Evolutionary conservation across 2,329 filamentous ascomycete species (phyloP).

Genomic region (Pseudocercospora crystallina): DNA sequence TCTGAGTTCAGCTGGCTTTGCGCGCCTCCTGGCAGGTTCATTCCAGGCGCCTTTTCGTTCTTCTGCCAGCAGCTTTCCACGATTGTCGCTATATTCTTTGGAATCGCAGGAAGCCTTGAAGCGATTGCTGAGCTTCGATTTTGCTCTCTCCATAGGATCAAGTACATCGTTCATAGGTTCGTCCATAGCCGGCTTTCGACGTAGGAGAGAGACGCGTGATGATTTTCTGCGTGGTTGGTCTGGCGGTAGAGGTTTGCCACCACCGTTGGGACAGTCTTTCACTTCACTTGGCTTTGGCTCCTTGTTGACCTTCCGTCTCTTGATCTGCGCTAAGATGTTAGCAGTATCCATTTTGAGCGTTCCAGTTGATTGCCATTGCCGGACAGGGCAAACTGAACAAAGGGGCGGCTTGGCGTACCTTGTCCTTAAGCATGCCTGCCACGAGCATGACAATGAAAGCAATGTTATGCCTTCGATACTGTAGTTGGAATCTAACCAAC

Average conservation of each 20-base stretch:
- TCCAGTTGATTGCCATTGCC: too few relatives aligned
- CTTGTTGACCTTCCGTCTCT: conserved; percentile 2
- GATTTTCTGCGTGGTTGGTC: conserved; percentile 5
- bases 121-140: neutral
- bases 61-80: conserved; percentile 30
- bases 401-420: conserved; percentile 3
- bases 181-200: neutral
- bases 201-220: conserved; percentile 10
- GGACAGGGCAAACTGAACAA: too few relatives aligned
- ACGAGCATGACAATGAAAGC: conserved; percentile 9
- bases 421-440: conserved; percentile 21
- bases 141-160: neutral
- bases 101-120: conserved; percentile 5
- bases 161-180: conserved; percentile 1
- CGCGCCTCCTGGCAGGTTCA: conserved; percentile 28
- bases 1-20: conserved; percentile 29
- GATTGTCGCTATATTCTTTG: conserved; percentile 25
- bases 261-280: neutral
- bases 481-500: conserved; percentile 3
- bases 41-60: conserved; percentile 41
- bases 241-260: neutral
- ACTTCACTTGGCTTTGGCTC: neutral
- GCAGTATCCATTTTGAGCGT: too few relatives aligned
- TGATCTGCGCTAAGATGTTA: neutral
- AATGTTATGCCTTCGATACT: neutral